Evolutionary conservation across 2,329 filamentous ascomycete genomes (phyloP), one percentile per base, ranked within the genome.

Genomic region (Fusarium dlaminii): DNA sequence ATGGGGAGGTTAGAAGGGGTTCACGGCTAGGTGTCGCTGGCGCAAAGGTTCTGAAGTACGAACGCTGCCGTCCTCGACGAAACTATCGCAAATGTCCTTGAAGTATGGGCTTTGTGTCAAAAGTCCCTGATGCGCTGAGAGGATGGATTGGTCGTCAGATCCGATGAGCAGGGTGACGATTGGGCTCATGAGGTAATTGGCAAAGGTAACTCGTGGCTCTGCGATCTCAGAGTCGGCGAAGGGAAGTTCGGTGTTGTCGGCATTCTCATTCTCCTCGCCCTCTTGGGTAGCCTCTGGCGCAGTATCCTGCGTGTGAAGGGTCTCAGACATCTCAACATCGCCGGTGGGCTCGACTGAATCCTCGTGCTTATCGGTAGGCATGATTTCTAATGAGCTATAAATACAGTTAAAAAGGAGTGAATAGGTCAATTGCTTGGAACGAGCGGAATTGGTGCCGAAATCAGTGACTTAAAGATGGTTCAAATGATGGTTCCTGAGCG

Each of bases 51-150:
- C 20, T 20, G 15, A 18, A 8, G 8, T n/a, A 84, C 89, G 72
- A 83, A 93, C 92, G 66, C 87, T 88, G 54, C 87, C 87, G 59
- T 90, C 88, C 37, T 90, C 86, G 52, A 86, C 85, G 78, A 95
- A 93, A 56, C 87, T 82, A 17, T 87, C 85, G 79, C 91, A 90
- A 12, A 88, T 86, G 29, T 90, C 88, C 17, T 86, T 86, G 79
- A 98, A 94, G 82, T 88, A 95, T 1, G 94, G 93, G 48, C 94
- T 96, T 80, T 91, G 88, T 17, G 85, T 79, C 40, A 98, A 87
- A 32, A 98, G 87, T 7, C 87, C 91, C 83, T 97, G 92, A 82
- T 98, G 95, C 12, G 94, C 94, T 30, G 90, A 91, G 66, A 98
- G 87, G 37, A 90, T 86, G 15, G 90, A 90, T 77, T 89, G 86